Evolutionary conservation across 768 basidiomycete genomes (phyloP), one percentile per base, ranked within the genome.

Genomic region (Pholiota conissans): DNA sequence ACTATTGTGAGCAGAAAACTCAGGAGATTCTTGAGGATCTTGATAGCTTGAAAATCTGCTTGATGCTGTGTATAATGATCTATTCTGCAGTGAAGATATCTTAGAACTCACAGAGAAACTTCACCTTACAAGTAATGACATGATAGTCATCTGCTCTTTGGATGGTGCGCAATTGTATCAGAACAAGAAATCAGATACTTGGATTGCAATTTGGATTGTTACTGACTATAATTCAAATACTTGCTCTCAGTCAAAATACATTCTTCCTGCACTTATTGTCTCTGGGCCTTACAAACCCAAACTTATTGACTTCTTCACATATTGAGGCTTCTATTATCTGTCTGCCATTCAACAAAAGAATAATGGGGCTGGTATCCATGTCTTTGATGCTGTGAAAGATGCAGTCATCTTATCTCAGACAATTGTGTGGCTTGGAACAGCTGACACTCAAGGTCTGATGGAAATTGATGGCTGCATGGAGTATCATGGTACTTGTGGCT

Each of bases 101-200:
- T 53, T 73, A 1, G 60, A 65, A 0, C 62, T 69, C 0, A 62
- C 61, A 3, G 46, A 59, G 3, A 16, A 13, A 0, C 59, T 62
- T 0, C 42, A 67, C 1, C 66, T 78, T 13, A 69, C 61, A 0
- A 27, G 26, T 5, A 60, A 74, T 18, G 69, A 77, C 40, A 73
- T 63, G 0, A 53, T 72, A 2, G 35, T 79, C 2, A 50, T 69
- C 2, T 55, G 74, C 6, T 77, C 76, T 0, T 37, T 78, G 14
- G 74, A 79, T 53, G 74, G 76, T 18, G 70, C 73, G 0, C 79
- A 79, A 47, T 68, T 80, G 0, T 78, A 75, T 45, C 61, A 70
- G 6, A 69, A 73, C 59, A 79, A 79, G 61, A 61, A 65, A 34
- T 79, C 76, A 1, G 73, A 79, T 47, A 68, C 64, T 9, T 78